Evolutionary conservation across 306 rosid species (phyloP).

Genomic region (Senna siamea): DNA sequence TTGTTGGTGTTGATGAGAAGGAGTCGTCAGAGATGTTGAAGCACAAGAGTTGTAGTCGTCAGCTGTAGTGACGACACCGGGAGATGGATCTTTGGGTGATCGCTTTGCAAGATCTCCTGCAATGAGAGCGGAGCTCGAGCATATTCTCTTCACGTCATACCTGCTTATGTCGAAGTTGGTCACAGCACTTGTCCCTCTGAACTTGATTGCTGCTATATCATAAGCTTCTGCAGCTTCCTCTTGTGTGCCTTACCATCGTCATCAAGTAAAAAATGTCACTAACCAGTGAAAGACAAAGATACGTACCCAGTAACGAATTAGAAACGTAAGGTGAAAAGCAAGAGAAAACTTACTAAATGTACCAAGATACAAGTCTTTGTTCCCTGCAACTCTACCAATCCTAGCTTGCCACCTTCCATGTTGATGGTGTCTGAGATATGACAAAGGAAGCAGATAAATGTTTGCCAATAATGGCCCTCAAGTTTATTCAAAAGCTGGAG

Average conservation of each 20-base stretch:
- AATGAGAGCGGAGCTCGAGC: slow-evolving; percentile 94
- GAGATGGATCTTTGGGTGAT: no score
- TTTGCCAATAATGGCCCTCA: slow-evolving; percentile 46
- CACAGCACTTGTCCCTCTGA: slow-evolving; percentile 94
- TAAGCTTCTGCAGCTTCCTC: slow-evolving; percentile 99
- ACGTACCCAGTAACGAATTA: no score
- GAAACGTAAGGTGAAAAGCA: no score
- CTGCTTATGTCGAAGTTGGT: slow-evolving; percentile 93
- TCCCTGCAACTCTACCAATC: slow-evolving; percentile 97
- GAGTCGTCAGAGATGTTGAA: slow-evolving; percentile 31
- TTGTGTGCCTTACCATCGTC: slow-evolving; percentile 71
- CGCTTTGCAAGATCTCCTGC: slow-evolving; percentile 87
- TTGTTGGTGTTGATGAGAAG: slow-evolving; percentile 61
- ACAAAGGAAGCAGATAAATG: slow-evolving; percentile 40
- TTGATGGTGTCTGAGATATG: slow-evolving; percentile 83
- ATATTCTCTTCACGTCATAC: slow-evolving; percentile 95
- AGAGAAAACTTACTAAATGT: slow-evolving; percentile 90
- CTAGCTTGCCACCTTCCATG: slow-evolving; percentile 99
- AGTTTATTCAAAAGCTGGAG: slow-evolving; percentile 59
- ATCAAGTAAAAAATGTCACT: neutral
- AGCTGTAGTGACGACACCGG: neutral
- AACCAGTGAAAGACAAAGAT: no score
- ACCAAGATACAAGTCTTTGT: slow-evolving; percentile 97
- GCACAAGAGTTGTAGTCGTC: slow-evolving; percentile 55
- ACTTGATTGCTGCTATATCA: slow-evolving; percentile 98